A percentile compares a stretch with the other conserved stretches of the same genome.
These are phyloP conservation scores for Coprinellus micaceus DNA, from an alignment of 768 basidiomycete species.

Conservation along the genomic window DNA sequence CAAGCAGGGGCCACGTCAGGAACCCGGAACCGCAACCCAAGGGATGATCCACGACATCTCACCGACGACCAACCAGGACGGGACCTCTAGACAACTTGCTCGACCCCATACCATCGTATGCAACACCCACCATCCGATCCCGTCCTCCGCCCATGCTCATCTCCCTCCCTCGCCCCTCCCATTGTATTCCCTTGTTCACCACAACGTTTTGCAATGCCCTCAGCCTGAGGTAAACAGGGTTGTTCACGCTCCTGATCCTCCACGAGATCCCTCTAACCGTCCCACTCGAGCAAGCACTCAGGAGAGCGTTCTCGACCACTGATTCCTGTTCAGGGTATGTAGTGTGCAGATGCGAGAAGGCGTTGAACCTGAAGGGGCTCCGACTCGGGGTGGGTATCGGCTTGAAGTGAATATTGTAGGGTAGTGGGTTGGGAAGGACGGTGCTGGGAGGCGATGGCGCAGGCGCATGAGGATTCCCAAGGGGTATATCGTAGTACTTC, in stretches of 20 bases:
- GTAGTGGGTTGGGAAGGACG: constrained; percentile 29
- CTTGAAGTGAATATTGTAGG: constrained; percentile 33
- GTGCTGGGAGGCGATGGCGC: constrained; percentile 22
- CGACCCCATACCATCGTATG: constrained; percentile 58
- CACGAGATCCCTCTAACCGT: constrained; percentile 17
- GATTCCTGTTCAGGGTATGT: constrained; percentile 18
- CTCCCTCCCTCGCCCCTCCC: constrained; percentile 48
- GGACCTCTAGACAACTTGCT: constrained; percentile 45
- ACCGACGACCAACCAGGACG: too few species aligned
- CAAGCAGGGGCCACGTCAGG: background rate
- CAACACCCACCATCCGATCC: constrained; percentile 56
- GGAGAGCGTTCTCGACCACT: constrained; percentile 14
- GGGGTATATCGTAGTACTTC: constrained; percentile 36
- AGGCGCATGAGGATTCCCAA: constrained; percentile 31
- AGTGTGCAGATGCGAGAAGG: constrained; percentile 25
- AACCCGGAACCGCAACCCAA: background rate
- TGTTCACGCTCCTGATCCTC: constrained; percentile 55
- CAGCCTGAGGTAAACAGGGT: constrained; percentile 56
- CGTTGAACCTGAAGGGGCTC: constrained; percentile 38
- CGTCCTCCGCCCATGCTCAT: constrained; percentile 50
- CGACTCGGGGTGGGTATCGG: constrained; percentile 39
- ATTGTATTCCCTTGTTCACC: constrained; percentile 37
- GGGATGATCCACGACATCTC: background rate
- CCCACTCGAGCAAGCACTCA: background rate
- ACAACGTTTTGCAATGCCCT: constrained; percentile 60